A percentile compares a stretch with the other conserved stretches of the same genome.
These are phyloP conservation scores for Uncinocarpus reesii DNA, from an alignment of 2,329 filamentous ascomycete genomes.

Conservation along the genomic window DNA sequence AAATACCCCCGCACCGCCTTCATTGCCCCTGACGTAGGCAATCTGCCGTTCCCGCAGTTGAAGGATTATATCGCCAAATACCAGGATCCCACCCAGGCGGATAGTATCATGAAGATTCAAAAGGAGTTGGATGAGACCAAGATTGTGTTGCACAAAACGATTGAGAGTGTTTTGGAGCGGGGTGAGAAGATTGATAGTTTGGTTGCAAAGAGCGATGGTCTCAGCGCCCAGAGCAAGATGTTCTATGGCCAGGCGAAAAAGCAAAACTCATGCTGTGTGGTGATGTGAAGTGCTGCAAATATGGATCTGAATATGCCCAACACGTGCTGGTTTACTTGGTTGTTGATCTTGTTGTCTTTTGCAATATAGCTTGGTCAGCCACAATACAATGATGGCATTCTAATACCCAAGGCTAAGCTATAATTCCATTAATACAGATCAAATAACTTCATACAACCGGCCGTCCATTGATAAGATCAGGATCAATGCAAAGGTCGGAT, in stretches of 20 bases:
- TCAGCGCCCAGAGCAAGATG: slow-evolving; percentile 92
- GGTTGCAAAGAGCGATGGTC: slow-evolving; percentile 81
- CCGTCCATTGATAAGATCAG: too few species aligned
- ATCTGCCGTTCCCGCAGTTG: slow-evolving; percentile 61
- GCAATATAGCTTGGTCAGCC: too few species aligned
- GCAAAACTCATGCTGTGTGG: slow-evolving; percentile 50
- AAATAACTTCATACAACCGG: too few species aligned
- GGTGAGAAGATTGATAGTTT: slow-evolving; percentile 95
- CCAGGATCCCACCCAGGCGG: slow-evolving; percentile 78
- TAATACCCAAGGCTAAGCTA: neutral
- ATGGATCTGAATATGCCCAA: neutral
- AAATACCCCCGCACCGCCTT: slow-evolving; percentile 60
- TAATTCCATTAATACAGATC: too few species aligned
- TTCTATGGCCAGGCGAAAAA: slow-evolving; percentile 71
- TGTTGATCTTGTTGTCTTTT: slow-evolving; percentile 1
- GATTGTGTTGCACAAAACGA: slow-evolving; percentile 94
- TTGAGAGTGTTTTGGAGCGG: slow-evolving; percentile 57
- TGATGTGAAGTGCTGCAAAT: slow-evolving; percentile 36
- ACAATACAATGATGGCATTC: too few species aligned
- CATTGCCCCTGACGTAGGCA: slow-evolving; percentile 41
- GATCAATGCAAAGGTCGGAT: too few species aligned
- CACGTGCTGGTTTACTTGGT: neutral
- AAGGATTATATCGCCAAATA: slow-evolving; percentile 69
- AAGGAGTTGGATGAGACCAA: slow-evolving; percentile 96
- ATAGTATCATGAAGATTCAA: slow-evolving; percentile 92